phyloP scores from a whole-genome alignment of 2,329 filamentous ascomycete species.

The Meredithiella fracta region DNA sequence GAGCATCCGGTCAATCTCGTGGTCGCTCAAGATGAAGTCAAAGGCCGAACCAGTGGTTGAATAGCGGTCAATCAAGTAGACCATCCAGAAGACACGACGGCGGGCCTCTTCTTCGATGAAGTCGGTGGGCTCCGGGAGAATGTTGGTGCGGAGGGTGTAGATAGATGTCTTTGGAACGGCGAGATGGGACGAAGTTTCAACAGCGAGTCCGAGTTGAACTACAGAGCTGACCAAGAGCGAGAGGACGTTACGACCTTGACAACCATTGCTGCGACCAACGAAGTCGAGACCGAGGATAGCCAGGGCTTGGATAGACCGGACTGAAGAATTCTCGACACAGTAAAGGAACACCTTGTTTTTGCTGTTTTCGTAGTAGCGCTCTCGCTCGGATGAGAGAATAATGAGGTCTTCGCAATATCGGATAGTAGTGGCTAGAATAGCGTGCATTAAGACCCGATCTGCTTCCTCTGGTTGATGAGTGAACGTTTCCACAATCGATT shows the following conservation, averaged over 20 bases:
- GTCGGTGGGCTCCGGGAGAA: constrained; percentile 64
- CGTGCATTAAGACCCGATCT: constrained; percentile 67
- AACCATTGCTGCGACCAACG: constrained; percentile 73
- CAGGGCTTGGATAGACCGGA: constrained; percentile 72
- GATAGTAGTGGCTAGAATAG: constrained; percentile 76
- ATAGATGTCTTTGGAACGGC: constrained; percentile 71
- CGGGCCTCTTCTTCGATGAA: constrained; percentile 84
- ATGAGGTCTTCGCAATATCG: constrained; percentile 66
- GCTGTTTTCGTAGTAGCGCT: constrained; percentile 61
- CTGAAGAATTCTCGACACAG: constrained; percentile 75
- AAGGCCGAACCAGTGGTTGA: constrained; percentile 84
- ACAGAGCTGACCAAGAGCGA: constrained; percentile 78
- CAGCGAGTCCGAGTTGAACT: constrained; percentile 71
- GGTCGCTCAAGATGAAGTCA: constrained; percentile 76
- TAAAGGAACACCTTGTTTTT: constrained; percentile 79
- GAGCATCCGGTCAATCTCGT: constrained; percentile 72
- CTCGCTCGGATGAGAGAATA: constrained; percentile 54
- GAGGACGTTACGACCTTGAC: constrained; percentile 82
- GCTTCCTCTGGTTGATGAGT: constrained; percentile 58
- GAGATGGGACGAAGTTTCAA: constrained; percentile 62
- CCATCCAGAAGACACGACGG: constrained; percentile 81
- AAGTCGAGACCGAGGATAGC: constrained; percentile 77
- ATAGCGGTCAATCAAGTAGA: constrained; percentile 78
- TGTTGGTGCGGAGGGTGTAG: constrained; percentile 72
- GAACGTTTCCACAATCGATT: constrained; percentile 70